Evolutionary conservation across 2,329 filamentous ascomycete species (phyloP).

Genomic region (Sclerotinia borealis): DNA sequence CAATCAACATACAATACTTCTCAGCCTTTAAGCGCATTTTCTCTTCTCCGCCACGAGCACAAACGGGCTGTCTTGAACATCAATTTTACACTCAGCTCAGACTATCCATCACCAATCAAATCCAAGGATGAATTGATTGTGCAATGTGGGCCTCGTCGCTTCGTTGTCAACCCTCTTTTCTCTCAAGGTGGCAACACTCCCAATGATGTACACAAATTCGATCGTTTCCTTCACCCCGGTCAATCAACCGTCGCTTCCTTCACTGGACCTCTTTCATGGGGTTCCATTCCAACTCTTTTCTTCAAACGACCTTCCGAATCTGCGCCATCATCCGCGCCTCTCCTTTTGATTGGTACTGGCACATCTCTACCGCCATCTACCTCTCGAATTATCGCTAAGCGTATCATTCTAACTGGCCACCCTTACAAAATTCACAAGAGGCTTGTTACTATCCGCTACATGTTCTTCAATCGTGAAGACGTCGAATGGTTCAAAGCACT

Average conservation of each 20-base stretch:
- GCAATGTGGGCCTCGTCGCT: constrained; percentile 82
- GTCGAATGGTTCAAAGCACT: constrained; percentile 97
- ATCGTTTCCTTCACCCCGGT: constrained; percentile 84
- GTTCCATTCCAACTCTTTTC: constrained; percentile 81
- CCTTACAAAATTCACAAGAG: constrained; percentile 99
- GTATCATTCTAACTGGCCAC: constrained; percentile 88
- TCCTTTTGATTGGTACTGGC: constrained; percentile 78
- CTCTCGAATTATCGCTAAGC: constrained; percentile 82
- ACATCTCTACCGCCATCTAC: constrained; percentile 75
- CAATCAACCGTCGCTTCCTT: constrained; percentile 85
- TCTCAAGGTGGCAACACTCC: constrained; percentile 84
- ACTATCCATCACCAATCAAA: constrained; percentile 70
- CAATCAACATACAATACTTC: constrained; percentile 48
- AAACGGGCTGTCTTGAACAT: constrained; percentile 89
- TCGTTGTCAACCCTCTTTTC: constrained; percentile 85
- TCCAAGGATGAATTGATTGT: constrained; percentile 89
- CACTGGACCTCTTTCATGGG: constrained; percentile 87
- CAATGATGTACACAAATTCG: constrained; percentile 97
- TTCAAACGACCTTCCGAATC: constrained; percentile 57
- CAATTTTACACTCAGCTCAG: constrained; percentile 77
- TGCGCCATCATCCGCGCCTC: constrained; percentile 41
- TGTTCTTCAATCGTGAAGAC: constrained; percentile 98
- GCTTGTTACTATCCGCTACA: constrained; percentile 94
- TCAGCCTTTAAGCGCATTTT: constrained; percentile 69
- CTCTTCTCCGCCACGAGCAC: constrained; percentile 87